Evolutionary conservation across 2,329 filamentous ascomycete genomes (phyloP), one percentile per base, ranked within the genome.

Genomic region (Scedosporium minutisporum): DNA sequence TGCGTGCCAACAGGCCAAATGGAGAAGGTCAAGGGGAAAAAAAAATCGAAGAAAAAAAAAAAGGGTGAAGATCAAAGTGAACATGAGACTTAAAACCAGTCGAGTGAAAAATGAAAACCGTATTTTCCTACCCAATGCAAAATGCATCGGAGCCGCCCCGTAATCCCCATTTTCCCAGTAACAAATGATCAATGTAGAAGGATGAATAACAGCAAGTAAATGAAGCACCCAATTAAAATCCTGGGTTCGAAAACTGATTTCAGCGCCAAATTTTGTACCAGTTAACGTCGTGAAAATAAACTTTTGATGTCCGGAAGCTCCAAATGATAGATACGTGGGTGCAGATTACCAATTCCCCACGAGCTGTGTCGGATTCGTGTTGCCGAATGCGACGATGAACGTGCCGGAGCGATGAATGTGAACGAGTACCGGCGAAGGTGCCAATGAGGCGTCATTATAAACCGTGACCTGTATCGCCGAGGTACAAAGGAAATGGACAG

Each of bases 61-160:
- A 41, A 53, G 60, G 21, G 57, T n/a, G 38, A 57, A 61, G 21
- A 64, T 48, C 57, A 57, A 63, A 57, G 61, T 33, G 55, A 33
- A 29, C 57, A 63, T 58, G 33, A 21, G 57, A 38, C 12, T 25
- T 16, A 57, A 46, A 60, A 62, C 57, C 27, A 62, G 21, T 27
- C 60, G 29, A 42, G 38, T 29, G 58, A 21, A 62, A 51, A 59
- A 61, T 7, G n/a, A 51, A 44, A 41, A 23, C 33, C 51, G 51
- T 46, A 64, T 61, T 61, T 57, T 38, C 62, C 38, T 42, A 55
- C 51, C 23, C 51, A 60, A 60, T 38, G 57, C 59, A 60, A 23
- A 60, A 60, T 21, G 33, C 27, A 58, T 60, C 48, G 59, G 57
- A 41, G 53, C 25, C 53, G 53, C 21, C 18, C 23, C 33, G 16